Evolutionary conservation across 2,329 filamentous ascomycete species (phyloP).

Genomic region (Apiospora phragmitis): DNA sequence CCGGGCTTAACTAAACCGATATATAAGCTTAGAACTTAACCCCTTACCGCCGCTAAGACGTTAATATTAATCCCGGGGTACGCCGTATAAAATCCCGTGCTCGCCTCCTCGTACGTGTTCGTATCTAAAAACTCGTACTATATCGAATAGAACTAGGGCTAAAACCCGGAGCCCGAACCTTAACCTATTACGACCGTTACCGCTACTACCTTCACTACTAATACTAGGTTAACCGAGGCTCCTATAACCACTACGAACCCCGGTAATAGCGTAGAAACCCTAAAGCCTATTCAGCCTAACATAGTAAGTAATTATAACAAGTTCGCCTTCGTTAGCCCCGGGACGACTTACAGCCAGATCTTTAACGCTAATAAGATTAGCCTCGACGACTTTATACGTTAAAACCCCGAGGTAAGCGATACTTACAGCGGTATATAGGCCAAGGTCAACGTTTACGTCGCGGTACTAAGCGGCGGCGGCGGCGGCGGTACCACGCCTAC

Average conservation of each 20-base stretch:
- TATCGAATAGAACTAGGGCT: conserved; percentile 15
- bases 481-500: neutral
- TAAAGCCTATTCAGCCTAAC: conserved; percentile 14
- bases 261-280: conserved; percentile 16
- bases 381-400: neutral
- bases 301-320: conserved; percentile 17
- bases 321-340: conserved; percentile 14
- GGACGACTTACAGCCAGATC: neutral
- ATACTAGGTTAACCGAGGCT: conserved; percentile 8
- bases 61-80: neutral
- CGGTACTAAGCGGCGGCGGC: neutral
- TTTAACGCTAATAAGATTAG: neutral
- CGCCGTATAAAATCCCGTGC: conserved; percentile 11
- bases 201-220: conserved; percentile 10
- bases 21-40: neutral
- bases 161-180: neutral
- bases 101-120: conserved; percentile 12
- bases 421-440: conserved; percentile 9
- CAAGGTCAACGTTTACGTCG: conserved; percentile 3
- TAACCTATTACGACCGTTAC: neutral
- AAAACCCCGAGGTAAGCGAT: neutral
- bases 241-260: neutral
- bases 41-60: neutral
- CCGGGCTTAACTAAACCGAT: neutral
- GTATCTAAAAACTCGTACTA: conserved; percentile 16